Percentiles rank a stretch among this genome's conserved stretches.
These are phyloP conservation scores for Volutella citrinella DNA, from an alignment of 2,329 filamentous ascomycete species.

Conservation along the genomic window DNA sequence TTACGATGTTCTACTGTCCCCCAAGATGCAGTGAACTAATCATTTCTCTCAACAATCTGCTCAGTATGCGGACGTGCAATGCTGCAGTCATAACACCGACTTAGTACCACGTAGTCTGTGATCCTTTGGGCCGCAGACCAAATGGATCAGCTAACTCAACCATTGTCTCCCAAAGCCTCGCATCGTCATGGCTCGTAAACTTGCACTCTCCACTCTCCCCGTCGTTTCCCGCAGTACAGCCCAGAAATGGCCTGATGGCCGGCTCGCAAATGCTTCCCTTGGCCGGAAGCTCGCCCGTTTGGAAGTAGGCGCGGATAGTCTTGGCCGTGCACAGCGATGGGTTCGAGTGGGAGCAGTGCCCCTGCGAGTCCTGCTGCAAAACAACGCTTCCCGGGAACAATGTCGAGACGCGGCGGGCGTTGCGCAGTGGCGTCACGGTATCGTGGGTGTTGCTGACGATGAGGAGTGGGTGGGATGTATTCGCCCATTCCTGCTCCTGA, in stretches of 20 bases:
- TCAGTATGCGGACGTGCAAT: no score
- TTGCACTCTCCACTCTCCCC: constrained; percentile 1
- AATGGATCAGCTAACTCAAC: constrained; percentile 4
- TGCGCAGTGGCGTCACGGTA: constrained; percentile 40
- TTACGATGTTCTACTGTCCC: no score
- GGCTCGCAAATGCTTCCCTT: constrained; percentile 14
- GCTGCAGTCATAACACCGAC: no score
- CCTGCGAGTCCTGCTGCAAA: constrained; percentile 18
- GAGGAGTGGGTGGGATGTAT: constrained; percentile 13
- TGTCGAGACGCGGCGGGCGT: constrained; percentile 24
- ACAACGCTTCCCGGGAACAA: constrained; percentile 19
- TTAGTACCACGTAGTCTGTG: no score
- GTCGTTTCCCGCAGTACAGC: constrained; percentile 2
- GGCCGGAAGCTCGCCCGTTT: constrained; percentile 15
- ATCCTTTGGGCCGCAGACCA: constrained; percentile 1
- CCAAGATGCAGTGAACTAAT: no score
- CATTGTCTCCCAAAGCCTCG: constrained; percentile 5
- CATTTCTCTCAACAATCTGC: no score
- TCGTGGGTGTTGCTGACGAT: constrained; percentile 24
- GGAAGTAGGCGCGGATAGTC: constrained; percentile 15
- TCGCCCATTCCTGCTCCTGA: constrained; percentile 5
- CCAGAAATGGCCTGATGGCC: constrained; percentile 6
- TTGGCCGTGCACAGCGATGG: constrained; percentile 12
- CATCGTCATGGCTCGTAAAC: constrained; percentile 5
- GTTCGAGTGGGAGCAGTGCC: constrained; percentile 15